Conservation (phyloP, 768 basidiomycete species). For the Trichaptum fuscoviolaceum region DNA sequence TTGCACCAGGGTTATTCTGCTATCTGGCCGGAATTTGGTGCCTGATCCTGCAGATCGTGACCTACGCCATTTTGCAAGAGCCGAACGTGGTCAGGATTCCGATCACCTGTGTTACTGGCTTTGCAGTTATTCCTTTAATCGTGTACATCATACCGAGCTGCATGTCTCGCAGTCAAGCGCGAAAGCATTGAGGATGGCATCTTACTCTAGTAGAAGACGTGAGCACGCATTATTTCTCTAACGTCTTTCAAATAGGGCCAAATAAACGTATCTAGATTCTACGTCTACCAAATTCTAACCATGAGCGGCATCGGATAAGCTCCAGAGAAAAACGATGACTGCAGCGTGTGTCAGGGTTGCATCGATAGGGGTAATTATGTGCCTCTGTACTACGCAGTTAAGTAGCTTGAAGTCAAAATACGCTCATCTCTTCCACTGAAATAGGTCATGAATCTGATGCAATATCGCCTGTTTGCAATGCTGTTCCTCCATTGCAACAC, state of each 20-base stretch:
- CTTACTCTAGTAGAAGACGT: not conserved
- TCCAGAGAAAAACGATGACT: too few species aligned
- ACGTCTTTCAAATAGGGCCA: not conserved
- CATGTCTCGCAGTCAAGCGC: not conserved
- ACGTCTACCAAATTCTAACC: too few species aligned
- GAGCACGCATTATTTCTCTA: not conserved
- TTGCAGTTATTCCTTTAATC: too few species aligned
- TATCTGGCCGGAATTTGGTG: too few species aligned
- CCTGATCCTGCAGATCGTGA: too few species aligned
- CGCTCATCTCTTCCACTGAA: not conserved
- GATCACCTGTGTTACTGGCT: too few species aligned
- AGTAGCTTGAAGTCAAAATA: not conserved
- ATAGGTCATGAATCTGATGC: not conserved
- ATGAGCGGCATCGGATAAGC: too few species aligned
- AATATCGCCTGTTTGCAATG: not conserved
- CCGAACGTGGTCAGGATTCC: too few species aligned
- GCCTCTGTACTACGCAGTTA: not conserved
- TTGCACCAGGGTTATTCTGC: too few species aligned
- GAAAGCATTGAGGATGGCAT: not conserved
- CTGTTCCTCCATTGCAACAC: not conserved
- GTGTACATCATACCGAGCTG: not conserved
- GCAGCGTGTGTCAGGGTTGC: not conserved
- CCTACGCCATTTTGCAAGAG: too few species aligned
- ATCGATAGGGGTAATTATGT: not conserved
- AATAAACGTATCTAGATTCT: too few species aligned